Evolutionary conservation across 768 basidiomycete species (phyloP), one percentile per base, ranked within the genome.

Genomic region (Serpula lacrymans): DNA sequence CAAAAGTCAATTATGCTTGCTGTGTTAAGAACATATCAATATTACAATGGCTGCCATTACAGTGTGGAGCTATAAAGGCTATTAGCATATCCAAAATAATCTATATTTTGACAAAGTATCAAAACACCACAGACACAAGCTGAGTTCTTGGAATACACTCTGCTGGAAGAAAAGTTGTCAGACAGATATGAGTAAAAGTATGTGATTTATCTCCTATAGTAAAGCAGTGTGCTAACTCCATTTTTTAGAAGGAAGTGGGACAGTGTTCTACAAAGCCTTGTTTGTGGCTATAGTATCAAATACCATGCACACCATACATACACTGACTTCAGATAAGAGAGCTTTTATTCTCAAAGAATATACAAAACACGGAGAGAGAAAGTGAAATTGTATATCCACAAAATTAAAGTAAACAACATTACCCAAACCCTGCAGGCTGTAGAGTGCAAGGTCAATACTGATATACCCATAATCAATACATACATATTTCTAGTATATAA

Each of bases 381-480:
- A n/a, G n/a, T n/a, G n/a, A n/a, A n/a, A 0, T 20, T 20, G 23
- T 16, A 36, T 41, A n/a, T 29, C 35, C 6, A 11, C 40, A 8
- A 44, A 41, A 18, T 48, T 30, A 2, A 48, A 32, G 42, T 48
- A 20, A 44, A 44, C 3, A 13, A 48, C 14, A 28, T 48, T 4
- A 44, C 34, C 5, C 22, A 37, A 18, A 48, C 42, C 2, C 29
- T 48, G 28, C 43, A 44, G 30, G 35, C 22, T 5, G 22, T 48
- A 6, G 33, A 48, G 28, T 32, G 37, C 23, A 34, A 48, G 34
- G 47, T 29, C 12, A 4, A 21, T 24, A 31, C 11, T 31, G 20
- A n/a, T n/a, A 8, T 32, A 23, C 23, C 13, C 13, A 21, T n/a
- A n/a, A n/a, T n/a, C n/a, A n/a, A n/a, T n/a, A n/a, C 21, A 27